phyloP scores from a whole-genome alignment of 176 grass and related monocot species.

The Poa annua region DNA sequence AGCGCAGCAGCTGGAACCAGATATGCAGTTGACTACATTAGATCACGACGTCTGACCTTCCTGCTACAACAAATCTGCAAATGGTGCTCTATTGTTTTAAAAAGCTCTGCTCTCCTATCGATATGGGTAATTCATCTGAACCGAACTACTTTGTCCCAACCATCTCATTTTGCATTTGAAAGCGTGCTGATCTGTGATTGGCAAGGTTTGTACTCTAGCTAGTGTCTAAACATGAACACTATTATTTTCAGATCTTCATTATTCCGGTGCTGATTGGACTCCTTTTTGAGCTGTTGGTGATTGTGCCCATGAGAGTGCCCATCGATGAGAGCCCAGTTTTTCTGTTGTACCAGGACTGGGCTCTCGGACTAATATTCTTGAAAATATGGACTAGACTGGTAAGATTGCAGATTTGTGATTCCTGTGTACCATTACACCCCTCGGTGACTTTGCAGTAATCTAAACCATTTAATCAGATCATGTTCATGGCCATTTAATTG shows the following conservation, averaged over 20 bases:
- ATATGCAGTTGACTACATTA: constrained; percentile 92
- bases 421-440: neutral
- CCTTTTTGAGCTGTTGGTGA: constrained; percentile 90
- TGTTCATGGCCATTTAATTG: neutral
- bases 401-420: constrained; percentile 16
- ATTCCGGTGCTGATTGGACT: constrained; percentile 97
- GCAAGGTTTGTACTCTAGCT: neutral
- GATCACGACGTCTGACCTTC: constrained; percentile 57
- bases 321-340: constrained; percentile 97
- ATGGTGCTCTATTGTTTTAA: constrained; percentile 91
- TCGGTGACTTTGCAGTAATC: neutral
- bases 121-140: constrained; percentile 77
- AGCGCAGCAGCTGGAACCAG: constrained; percentile 66
- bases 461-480: neutral
- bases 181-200: too few species aligned
- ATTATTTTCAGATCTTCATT: constrained; percentile 73
- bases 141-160: constrained; percentile 26
- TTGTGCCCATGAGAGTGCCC: constrained; percentile 97
- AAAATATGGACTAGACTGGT: constrained; percentile 99
- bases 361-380: constrained; percentile 90
- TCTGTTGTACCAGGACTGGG: constrained; percentile 98
- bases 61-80: constrained; percentile 81
- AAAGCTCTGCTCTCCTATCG: constrained; percentile 76
- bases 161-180: neutral
- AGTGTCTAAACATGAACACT: constrained; percentile 20